Base-by-base conservation (phyloP, 1,284 basidiomycete genomes). In the Marasmius tenuissimus region DNA sequence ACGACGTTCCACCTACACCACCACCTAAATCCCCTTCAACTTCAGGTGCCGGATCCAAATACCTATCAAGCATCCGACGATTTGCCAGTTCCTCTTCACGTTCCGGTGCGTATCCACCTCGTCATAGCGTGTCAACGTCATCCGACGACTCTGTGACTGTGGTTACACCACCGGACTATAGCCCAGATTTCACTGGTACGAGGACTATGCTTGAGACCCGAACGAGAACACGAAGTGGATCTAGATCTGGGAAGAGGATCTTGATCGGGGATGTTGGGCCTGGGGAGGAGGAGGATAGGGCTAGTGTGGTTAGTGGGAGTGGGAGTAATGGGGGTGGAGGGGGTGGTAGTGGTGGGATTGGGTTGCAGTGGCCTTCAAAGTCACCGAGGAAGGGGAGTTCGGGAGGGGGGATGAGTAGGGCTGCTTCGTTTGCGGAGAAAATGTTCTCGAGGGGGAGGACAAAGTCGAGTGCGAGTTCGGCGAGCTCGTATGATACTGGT, bases 341-440 rank as follows among this genome's bases (percentile, higher is more conserved):
- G 6, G 27, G 53, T 55, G 53, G 53, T 37, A 20, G 54, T n/a
- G n/a, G n/a, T n/a, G n/a, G n/a, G n/a, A n/a, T 11, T 75, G 27
- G 76, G 1, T 70, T 81, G 48, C 69, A 71, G 5, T 84, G 81
- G 78, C 84, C 81, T 2, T 76, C 75, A 20, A 58, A 77, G 55
- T 79, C 79, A 6, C 74, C 82, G 4, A 85, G 83, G 74, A 85
- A 80, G 72, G 27, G 27, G 4, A 4, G 27, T 2, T 27, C 27
- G 27, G 75, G 71, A 49, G 71, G 70, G n/a, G 76, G 70, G 57
- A 58, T 80, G 18, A 69, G 75, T 12, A 73, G 81, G 62, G 81
- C 84, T 4, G 75, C 77, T 18, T 82, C 84, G 9, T 84, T 86
- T 69, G 81, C 85, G 18, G 85, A 81, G 62, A 84, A 81, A 70